phyloP scores from a whole-genome alignment of 2,329 filamentous ascomycete species.

The Alternaria rosae region DNA sequence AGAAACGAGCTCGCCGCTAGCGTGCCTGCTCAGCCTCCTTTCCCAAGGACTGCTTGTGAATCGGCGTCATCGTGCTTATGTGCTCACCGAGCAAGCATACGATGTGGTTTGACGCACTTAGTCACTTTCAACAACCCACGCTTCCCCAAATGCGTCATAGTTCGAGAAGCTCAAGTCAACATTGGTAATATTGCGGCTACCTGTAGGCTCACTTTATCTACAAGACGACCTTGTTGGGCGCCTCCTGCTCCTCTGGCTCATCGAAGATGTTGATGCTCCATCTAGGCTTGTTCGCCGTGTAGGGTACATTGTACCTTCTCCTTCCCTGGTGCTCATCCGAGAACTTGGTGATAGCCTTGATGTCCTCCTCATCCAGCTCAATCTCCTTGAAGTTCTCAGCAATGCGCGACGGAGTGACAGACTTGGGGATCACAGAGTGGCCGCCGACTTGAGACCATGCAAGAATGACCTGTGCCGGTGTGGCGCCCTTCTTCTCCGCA shows the following conservation, averaged over 20 bases:
- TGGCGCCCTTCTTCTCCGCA: constrained; percentile 68
- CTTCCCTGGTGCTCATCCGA: constrained; percentile 63
- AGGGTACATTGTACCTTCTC: constrained; percentile 61
- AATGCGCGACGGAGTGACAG: constrained; percentile 38
- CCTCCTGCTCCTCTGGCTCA: constrained; percentile 61
- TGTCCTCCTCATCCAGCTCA: constrained; percentile 32
- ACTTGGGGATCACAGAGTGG: constrained; percentile 43
- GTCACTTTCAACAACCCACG: background rate
- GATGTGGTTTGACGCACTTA: background rate
- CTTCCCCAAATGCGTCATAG: background rate
- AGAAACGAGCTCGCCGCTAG: background rate
- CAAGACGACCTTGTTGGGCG: constrained; percentile 55
- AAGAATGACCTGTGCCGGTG: constrained; percentile 80
- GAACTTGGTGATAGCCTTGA: constrained; percentile 50
- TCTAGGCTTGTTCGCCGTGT: constrained; percentile 56
- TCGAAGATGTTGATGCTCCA: constrained; percentile 66
- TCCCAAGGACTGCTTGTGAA: background rate
- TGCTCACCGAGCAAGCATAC: background rate
- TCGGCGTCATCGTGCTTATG: background rate
- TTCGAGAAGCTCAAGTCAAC: background rate
- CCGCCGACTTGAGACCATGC: constrained; percentile 80
- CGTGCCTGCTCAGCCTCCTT: no score
- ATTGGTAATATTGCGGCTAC: background rate
- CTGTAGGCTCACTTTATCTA: background rate
- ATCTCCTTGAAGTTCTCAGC: constrained; percentile 41